Percentiles rank a stretch among this genome's conserved stretches.
Conservation (phyloP, 208 protist species). For the Leishmania tarentolae region DNA sequence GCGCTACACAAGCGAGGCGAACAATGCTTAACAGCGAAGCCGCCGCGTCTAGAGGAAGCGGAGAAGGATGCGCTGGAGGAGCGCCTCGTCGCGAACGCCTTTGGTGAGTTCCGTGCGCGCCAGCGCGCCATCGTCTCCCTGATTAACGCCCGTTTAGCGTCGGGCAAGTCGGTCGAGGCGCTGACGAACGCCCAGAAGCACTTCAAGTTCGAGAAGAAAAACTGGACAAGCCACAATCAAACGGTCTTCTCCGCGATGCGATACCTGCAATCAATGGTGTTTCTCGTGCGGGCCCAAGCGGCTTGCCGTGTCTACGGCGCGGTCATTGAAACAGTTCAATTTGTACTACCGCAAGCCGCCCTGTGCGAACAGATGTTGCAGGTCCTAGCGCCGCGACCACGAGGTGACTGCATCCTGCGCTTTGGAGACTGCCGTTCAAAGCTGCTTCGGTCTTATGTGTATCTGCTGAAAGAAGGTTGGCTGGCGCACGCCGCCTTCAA, state of each 20-base stretch:
- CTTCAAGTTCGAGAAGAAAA: constrained; percentile 73
- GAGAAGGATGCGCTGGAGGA: constrained; percentile 49
- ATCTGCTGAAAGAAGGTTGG: constrained; percentile 70
- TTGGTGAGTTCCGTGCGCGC: constrained; percentile 50
- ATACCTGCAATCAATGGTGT: constrained; percentile 83
- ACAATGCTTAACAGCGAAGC: constrained; percentile 60
- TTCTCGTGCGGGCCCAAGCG: constrained; percentile 71
- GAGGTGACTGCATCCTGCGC: constrained; percentile 59
- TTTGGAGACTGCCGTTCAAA: constrained; percentile 60
- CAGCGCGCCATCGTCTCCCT: constrained; percentile 76
- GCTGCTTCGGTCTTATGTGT: constrained; percentile 56
- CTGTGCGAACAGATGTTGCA: constrained; percentile 81
- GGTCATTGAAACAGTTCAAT: constrained; percentile 77
- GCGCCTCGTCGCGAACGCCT: constrained; percentile 45
- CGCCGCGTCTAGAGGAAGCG: constrained; percentile 58
- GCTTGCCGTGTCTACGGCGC: constrained; percentile 58
- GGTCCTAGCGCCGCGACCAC: constrained; percentile 46
- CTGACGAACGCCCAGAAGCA: constrained; percentile 57
- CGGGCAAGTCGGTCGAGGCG: constrained; percentile 65
- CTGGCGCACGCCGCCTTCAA: constrained; percentile 61
- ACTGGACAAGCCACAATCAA: constrained; percentile 59
- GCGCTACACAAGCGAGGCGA: constrained; percentile 80
- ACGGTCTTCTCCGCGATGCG: constrained; percentile 62
- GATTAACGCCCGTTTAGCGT: constrained; percentile 55
- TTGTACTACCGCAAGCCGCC: constrained; percentile 70